Evolutionary conservation across 495 filamentous ascomycete species (phyloP), one percentile per base, ranked within the genome.

Genomic region (Penicillium roqueforti): DNA sequence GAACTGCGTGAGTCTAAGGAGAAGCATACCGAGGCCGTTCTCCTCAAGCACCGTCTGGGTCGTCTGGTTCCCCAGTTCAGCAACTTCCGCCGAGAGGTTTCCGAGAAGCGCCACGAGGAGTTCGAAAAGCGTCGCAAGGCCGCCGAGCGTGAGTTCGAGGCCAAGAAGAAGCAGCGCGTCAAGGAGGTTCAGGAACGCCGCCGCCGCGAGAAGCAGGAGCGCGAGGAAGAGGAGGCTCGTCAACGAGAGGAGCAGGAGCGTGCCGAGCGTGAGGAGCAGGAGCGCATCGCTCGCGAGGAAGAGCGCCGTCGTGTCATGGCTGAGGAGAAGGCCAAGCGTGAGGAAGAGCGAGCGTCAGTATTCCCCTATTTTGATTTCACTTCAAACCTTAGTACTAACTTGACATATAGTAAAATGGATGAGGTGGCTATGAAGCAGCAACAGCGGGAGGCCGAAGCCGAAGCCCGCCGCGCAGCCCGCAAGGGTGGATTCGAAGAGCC

Each of bases 81-180:
- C 69, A 77, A 68, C 22, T 97, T 96, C 82, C 80, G 86, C 58
- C 76, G 86, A 54, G 81, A 87, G 29, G 78, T 97, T 25, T 85
- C 86, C 46, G 85, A 91, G 66, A 86, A 90, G 65, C 87, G 93
- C 58, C 88, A 89, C 63, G 88, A 96, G 60, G 89, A 97, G 70
- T 97, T 97, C 63, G 95, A 97, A 80, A 90, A 87, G 76, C 84
- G 92, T 45, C 85, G 88, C 65, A 89, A 85, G 72, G 83, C 87
- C 61, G 93, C 93, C 28, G 88, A 96, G 77, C 83, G 83, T 47
- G 92, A 97, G 61, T 81, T 95, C 47, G 85, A 96, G 76, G 84
- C 83, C 70, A 89, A 92, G 75, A 92, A 96, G 75, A 86, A 86
- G 48, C 80, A 86, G 57, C 87, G 93, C 57, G 79, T 86, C 67